phyloP scores from a whole-genome alignment of 78 protist genomes.

The Dictyostelium intermedium region DNA sequence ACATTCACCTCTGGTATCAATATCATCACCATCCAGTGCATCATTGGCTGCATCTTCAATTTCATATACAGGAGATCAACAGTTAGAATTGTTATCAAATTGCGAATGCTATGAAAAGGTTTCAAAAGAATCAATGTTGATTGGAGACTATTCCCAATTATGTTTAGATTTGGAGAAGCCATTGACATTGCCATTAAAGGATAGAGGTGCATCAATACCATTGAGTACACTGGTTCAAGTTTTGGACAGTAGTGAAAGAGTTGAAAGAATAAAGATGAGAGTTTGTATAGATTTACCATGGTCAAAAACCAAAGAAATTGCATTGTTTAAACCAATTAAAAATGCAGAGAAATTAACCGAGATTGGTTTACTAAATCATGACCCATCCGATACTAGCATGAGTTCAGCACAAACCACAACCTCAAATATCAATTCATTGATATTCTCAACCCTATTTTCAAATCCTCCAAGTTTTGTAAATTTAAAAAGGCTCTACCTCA shows the following conservation, averaged over 20 bases:
- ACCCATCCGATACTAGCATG: slow-evolving; percentile 53
- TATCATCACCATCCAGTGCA: not conserved
- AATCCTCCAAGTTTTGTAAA: slow-evolving; percentile 23
- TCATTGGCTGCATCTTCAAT: not conserved
- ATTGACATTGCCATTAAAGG: slow-evolving; percentile 38
- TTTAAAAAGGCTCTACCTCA: slow-evolving; percentile 38
- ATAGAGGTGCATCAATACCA: slow-evolving; percentile 48
- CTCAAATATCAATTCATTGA: not conserved
- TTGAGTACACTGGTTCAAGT: not conserved
- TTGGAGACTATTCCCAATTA: not conserved
- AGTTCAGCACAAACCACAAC: slow-evolving; percentile 47
- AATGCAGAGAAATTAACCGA: slow-evolving; percentile 39
- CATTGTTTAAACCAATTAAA: slow-evolving; percentile 10
- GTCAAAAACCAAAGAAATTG: slow-evolving; percentile 26
- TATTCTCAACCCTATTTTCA: slow-evolving; percentile 35
- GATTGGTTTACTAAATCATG: slow-evolving; percentile 44
- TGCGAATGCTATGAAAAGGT: not conserved
- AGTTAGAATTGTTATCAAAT: not conserved
- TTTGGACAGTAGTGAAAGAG: not conserved
- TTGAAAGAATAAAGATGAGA: slow-evolving; percentile 13
- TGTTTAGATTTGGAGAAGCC: slow-evolving; percentile 61
- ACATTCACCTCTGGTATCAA: not conserved
- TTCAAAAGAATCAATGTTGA: not conserved
- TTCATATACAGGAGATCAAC: not conserved
- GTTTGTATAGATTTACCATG: slow-evolving; percentile 65